These are phyloP conservation scores for Gelatoporia subvermispora DNA, from an alignment of 768 basidiomycete genomes.

Conservation along the genomic window DNA sequence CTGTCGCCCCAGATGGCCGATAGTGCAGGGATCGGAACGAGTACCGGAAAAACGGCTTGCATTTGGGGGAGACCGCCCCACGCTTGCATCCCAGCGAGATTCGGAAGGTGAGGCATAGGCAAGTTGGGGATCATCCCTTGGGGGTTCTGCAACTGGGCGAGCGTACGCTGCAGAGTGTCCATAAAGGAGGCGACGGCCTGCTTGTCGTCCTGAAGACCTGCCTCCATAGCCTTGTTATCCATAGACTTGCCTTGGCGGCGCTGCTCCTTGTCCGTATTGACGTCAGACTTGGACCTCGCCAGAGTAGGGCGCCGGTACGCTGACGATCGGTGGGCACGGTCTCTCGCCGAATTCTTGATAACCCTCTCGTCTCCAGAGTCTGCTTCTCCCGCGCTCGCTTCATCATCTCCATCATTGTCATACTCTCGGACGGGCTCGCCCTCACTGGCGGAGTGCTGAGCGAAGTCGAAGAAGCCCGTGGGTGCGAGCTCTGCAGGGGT, in stretches of 20 bases:
- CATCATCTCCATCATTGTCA: constrained; percentile 36
- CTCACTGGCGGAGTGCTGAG: constrained; percentile 14
- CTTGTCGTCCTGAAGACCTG: constrained; percentile 23
- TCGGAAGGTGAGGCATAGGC: constrained; percentile 32
- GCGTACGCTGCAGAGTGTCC: constrained; percentile 71
- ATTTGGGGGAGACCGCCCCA: constrained; percentile 55
- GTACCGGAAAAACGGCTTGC: constrained; percentile 75
- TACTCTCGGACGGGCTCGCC: constrained; percentile 25
- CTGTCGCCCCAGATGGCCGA: constrained; percentile 54
- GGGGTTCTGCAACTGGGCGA: constrained; percentile 55
- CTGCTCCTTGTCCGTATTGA: not conserved
- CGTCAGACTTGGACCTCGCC: constrained; percentile 1
- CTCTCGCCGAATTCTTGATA: constrained; percentile 4
- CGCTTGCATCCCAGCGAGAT: constrained; percentile 48
- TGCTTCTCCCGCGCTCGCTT: constrained; percentile 70
- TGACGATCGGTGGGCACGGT: constrained; percentile 6
- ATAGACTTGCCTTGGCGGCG: not conserved
- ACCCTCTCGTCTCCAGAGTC: constrained; percentile 44
- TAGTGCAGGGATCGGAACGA: constrained; percentile 66
- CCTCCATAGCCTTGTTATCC: constrained; percentile 17
- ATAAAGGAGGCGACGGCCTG: constrained; percentile 44
- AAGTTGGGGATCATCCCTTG: constrained; percentile 53
- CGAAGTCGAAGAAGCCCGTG: constrained; percentile 39
- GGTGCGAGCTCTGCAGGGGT: constrained; percentile 60
- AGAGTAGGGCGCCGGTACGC: constrained; percentile 6